Percentiles rank a stretch among this genome's conserved stretches.
Evolutionary conservation across 768 basidiomycete genomes (phyloP).

Genomic region (Kwoniella dendrophila): DNA sequence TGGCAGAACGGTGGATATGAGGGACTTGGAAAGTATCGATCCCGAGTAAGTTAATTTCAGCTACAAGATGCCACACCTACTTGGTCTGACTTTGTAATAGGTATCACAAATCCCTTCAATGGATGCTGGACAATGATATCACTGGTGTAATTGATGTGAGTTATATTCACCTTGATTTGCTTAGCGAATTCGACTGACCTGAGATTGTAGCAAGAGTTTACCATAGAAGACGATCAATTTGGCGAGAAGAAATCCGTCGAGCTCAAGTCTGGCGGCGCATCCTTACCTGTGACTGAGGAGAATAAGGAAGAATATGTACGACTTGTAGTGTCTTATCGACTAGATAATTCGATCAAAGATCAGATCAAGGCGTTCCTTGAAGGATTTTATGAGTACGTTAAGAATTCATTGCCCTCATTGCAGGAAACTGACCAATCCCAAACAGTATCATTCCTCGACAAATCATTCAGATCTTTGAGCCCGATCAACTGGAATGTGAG

Average conservation of each 20-base stretch:
- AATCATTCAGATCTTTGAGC: constrained; percentile 71
- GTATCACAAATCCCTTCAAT: constrained; percentile 95
- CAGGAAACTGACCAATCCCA: background rate
- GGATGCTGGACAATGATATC: constrained; percentile 94
- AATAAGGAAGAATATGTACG: constrained; percentile 97
- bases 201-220: constrained; percentile 87
- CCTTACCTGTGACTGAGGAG: constrained; percentile 87
- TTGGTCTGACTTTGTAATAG: constrained; percentile 24
- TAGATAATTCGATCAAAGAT: constrained; percentile 91
- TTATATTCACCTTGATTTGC: background rate
- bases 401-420: background rate
- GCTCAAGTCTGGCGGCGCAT: constrained; percentile 81
- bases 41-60: constrained; percentile 63
- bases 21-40: constrained; percentile 96
- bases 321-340: constrained; percentile 87
- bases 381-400: constrained; percentile 79
- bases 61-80: background rate
- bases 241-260: constrained; percentile 85
- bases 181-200: background rate
- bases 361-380: constrained; percentile 86
- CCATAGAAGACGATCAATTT: constrained; percentile 96
- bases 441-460: constrained; percentile 84
- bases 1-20: constrained; percentile 90
- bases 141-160: constrained; percentile 52
- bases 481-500: constrained; percentile 52